phyloP scores from a whole-genome alignment of 1,284 basidiomycete genomes.

The Ceratobasidium sp. region DNA sequence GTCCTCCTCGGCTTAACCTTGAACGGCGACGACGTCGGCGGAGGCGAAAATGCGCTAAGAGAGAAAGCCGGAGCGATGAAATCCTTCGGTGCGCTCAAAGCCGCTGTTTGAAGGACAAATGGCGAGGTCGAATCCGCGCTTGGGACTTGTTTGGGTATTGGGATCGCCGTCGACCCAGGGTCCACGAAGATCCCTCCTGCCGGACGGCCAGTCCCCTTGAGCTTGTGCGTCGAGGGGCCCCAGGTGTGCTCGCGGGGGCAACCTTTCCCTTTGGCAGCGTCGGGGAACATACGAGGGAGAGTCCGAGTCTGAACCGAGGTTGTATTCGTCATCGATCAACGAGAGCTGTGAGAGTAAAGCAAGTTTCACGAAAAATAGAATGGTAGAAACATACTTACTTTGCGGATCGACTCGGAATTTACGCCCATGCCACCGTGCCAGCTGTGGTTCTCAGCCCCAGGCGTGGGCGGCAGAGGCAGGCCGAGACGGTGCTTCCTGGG shows the following conservation, averaged over 20 bases:
- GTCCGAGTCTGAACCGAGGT: slow-evolving; percentile 33
- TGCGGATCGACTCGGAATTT: slow-evolving; percentile 34
- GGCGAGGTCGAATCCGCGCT: slow-evolving; percentile 39
- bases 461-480: slow-evolving; percentile 19
- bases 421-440: slow-evolving; percentile 41
- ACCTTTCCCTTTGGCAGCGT: slow-evolving; percentile 26
- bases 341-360: slow-evolving; percentile 19
- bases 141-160: slow-evolving; percentile 27
- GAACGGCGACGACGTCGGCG: slow-evolving; percentile 38
- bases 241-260: slow-evolving; percentile 9
- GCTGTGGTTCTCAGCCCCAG: slow-evolving; percentile 32
- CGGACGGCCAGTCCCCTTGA: slow-evolving; percentile 15
- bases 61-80: slow-evolving; percentile 35
- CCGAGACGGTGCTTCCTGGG: slow-evolving; percentile 33
- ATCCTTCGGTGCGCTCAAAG: slow-evolving; percentile 23
- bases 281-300: slow-evolving; percentile 32
- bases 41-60: slow-evolving; percentile 26
- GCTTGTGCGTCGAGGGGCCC: slow-evolving; percentile 24
- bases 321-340: slow-evolving; percentile 42
- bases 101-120: slow-evolving; percentile 20
- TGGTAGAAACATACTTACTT: background rate
- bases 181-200: slow-evolving; percentile 33
- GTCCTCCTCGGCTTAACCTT: slow-evolving; percentile 4
- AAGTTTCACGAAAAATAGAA: slow-evolving; percentile 10
- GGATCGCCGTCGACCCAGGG: slow-evolving; percentile 30